phyloP scores from a whole-genome alignment of 331 rosid species.

The Cucumis variabilis region DNA sequence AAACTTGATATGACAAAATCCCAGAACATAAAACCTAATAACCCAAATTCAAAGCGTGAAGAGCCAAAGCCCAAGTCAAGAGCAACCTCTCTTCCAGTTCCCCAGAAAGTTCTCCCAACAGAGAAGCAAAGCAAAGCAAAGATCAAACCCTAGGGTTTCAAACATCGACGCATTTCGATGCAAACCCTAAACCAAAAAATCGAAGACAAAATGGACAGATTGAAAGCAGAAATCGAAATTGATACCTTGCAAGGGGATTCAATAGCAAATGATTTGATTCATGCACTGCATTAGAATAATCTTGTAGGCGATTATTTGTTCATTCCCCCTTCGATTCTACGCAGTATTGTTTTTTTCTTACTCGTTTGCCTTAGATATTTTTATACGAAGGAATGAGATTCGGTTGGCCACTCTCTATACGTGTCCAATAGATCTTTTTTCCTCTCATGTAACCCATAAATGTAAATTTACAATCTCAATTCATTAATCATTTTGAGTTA shows the following conservation, averaged over 20 bases:
- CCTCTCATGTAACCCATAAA: not conserved
- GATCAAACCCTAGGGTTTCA: conserved; percentile 29
- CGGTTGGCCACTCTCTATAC: not conserved
- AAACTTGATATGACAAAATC: not conserved
- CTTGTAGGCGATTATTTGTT: not conserved
- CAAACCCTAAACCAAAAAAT: conserved; percentile 8
- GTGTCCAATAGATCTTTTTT: not conserved
- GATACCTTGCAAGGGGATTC: not conserved
- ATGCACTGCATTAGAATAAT: not conserved
- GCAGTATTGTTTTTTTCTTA: not conserved
- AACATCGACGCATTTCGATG: not conserved
- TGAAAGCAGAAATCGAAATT: conserved; percentile 7
- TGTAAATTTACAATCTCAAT: too few relatives aligned
- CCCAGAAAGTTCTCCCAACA: not conserved
- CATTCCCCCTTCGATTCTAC: conserved; percentile 5
- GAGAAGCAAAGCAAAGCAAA: not conserved
- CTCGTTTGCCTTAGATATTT: not conserved
- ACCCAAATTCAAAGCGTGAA: not conserved
- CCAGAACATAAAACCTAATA: not conserved
- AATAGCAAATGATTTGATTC: not conserved
- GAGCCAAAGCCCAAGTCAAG: conserved; percentile 1
- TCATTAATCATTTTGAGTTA: too few relatives aligned
- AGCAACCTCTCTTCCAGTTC: not conserved
- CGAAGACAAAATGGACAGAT: not conserved
- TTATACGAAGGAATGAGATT: conserved; percentile 19